phyloP scores from a whole-genome alignment of 2,329 filamentous ascomycete species.

The Amphichorda felina region DNA sequence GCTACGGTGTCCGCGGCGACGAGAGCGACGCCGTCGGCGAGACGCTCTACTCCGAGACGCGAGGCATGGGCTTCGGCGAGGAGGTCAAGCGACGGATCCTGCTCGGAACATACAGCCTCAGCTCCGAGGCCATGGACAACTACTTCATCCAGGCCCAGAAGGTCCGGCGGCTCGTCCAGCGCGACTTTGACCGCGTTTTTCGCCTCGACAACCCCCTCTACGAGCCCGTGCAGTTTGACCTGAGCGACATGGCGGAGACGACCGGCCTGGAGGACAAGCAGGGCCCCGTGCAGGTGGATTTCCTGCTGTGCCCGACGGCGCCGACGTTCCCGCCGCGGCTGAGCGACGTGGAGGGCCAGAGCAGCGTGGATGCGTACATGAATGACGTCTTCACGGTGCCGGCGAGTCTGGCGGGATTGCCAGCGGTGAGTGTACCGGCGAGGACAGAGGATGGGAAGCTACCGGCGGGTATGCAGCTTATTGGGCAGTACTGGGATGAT shows the following conservation, averaged over 20 bases:
- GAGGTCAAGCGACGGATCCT: constrained; percentile 84
- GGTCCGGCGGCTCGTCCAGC: constrained; percentile 70
- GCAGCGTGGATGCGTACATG: constrained; percentile 65
- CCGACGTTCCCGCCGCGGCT: constrained; percentile 62
- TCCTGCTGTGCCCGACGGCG: constrained; percentile 78
- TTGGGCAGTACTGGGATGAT: constrained; percentile 76
- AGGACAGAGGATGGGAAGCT: constrained; percentile 14
- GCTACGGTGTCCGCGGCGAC: constrained; percentile 58
- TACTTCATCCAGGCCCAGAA: constrained; percentile 94
- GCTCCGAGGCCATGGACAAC: constrained; percentile 84
- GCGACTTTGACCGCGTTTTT: constrained; percentile 79
- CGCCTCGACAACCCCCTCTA: constrained; percentile 55
- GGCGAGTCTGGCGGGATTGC: constrained; percentile 81
- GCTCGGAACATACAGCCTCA: constrained; percentile 81
- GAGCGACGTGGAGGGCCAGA: constrained; percentile 40
- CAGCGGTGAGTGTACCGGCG: constrained; percentile 70
- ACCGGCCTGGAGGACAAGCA: constrained; percentile 41
- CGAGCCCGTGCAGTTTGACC: constrained; percentile 38
- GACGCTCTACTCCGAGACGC: constrained; percentile 65
- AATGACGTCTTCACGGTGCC: constrained; percentile 96
- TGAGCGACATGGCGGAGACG: constrained; percentile 45
- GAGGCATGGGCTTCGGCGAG: constrained; percentile 63
- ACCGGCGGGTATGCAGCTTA: constrained; percentile 55
- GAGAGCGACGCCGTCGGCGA: constrained; percentile 34
- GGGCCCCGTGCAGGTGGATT: constrained; percentile 60